Evolutionary conservation across 495 filamentous ascomycete genomes (phyloP).

Genomic region (Penicillium mononematosum): DNA sequence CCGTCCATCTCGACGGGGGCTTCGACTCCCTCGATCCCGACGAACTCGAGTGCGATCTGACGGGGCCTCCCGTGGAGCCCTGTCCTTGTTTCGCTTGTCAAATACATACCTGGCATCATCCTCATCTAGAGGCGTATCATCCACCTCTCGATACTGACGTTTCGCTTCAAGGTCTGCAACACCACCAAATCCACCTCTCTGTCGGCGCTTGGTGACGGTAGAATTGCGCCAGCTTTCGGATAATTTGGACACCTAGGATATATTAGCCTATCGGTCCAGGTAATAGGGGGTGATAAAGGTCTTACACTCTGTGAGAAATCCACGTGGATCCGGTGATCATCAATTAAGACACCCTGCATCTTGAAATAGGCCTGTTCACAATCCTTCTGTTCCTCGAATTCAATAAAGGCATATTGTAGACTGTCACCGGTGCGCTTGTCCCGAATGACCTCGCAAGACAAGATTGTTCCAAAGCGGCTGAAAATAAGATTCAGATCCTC

Average conservation of each 20-base stretch:
- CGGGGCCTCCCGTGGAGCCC: constrained; percentile 19
- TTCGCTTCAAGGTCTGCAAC: constrained; percentile 83
- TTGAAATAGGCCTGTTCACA: constrained; percentile 98
- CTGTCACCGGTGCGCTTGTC: constrained; percentile 94
- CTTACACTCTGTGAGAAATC: constrained; percentile 95
- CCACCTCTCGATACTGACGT: constrained; percentile 75
- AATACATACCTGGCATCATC: constrained; percentile 72
- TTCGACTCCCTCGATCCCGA: constrained; percentile 49
- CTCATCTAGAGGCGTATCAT: constrained; percentile 51
- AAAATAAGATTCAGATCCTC: constrained; percentile 95
- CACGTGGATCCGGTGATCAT: constrained; percentile 96
- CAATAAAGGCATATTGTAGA: constrained; percentile 96
- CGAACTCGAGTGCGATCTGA: constrained; percentile 25
- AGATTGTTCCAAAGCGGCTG: constrained; percentile 90
- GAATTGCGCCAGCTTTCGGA: constrained; percentile 87
- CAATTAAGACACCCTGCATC: constrained; percentile 95
- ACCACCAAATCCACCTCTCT: constrained; percentile 85
- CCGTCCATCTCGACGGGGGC: constrained; percentile 38
- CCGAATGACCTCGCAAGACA: constrained; percentile 94
- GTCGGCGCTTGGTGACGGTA: constrained; percentile 78
- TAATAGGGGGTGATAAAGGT: constrained; percentile 1
- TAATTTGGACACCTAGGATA: constrained; percentile 66
- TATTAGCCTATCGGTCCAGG: constrained; percentile 22
- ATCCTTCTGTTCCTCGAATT: constrained; percentile 87
- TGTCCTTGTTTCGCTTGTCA: constrained; percentile 49